Percentiles rank a stretch among this genome's conserved stretches.
Evolutionary conservation across 139 green algal species (phyloP).

Genomic region (Marvania coccoides): DNA sequence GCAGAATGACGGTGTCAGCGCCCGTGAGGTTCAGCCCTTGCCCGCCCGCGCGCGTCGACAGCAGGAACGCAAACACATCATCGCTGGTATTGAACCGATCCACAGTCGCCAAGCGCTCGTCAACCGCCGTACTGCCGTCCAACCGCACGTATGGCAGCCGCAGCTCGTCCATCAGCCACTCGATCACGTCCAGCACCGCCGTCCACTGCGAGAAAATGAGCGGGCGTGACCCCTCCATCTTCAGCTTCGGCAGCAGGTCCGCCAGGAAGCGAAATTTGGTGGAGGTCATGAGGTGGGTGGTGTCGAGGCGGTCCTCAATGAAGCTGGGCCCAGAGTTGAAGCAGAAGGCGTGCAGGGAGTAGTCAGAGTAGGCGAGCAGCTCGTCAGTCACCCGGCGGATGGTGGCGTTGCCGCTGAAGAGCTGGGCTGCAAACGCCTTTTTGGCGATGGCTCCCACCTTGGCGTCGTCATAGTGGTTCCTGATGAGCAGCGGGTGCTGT

Average conservation of each 20-base stretch:
- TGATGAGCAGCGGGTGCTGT: constrained; percentile 89
- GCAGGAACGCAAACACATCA: constrained; percentile 82
- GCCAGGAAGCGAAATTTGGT: constrained; percentile 37
- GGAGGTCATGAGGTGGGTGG: constrained; percentile 17
- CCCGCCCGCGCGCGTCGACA: constrained; percentile 88
- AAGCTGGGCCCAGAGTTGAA: constrained; percentile 27
- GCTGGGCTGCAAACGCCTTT: constrained; percentile 21
- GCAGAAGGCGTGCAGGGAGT: constrained; percentile 68
- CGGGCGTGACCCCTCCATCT: constrained; percentile 47
- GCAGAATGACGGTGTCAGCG: constrained; percentile 91
- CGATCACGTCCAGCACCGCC: constrained; percentile 82
- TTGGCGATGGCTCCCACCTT: constrained; percentile 55
- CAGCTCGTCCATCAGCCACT: constrained; percentile 69
- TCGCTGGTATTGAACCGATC: constrained; percentile 67
- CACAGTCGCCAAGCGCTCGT: constrained; percentile 71
- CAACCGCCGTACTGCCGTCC: constrained; percentile 75
- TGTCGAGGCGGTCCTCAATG: constrained; percentile 2
- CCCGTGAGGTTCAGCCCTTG: constrained; percentile 92
- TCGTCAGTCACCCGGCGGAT: constrained; percentile 49
- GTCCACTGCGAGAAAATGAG: constrained; percentile 94
- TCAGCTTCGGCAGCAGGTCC: constrained; percentile 56
- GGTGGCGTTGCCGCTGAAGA: constrained; percentile 34
- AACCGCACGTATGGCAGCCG: constrained; percentile 65
- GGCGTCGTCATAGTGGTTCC: constrained; percentile 55
- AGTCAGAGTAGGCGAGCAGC: constrained; percentile 69